Evolutionary conservation across 2,329 filamentous ascomycete species (phyloP).

Genomic region (Fusarium piperis): DNA sequence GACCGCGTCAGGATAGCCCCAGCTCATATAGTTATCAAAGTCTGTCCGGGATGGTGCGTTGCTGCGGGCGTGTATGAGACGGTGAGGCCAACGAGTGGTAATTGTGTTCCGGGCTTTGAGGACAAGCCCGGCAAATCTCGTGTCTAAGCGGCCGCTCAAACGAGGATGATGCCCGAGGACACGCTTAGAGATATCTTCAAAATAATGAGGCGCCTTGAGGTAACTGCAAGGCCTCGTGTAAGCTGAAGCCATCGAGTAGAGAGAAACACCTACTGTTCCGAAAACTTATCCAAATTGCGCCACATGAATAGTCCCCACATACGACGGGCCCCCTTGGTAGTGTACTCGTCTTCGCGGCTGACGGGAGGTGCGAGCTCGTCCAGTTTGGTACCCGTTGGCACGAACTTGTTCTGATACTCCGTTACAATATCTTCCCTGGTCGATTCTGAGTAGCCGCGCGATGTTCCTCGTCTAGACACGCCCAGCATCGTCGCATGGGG

Average conservation of each 20-base stretch:
- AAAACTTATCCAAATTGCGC: conserved; percentile 41
- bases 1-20: conserved; percentile 29
- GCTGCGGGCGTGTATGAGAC: conserved; percentile 20
- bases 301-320: conserved; percentile 33
- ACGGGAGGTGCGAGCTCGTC: conserved; percentile 35
- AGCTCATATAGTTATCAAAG: conserved; percentile 38
- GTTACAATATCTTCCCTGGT: neutral
- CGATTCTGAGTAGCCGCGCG: neutral
- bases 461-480: conserved; percentile 9
- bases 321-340: conserved; percentile 20
- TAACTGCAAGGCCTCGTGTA: neutral
- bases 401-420: conserved; percentile 10
- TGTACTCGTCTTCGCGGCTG: neutral
- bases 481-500: conserved; percentile 39
- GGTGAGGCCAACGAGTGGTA: conserved; percentile 36
- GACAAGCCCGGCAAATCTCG: conserved; percentile 30
- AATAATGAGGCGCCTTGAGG: conserved; percentile 5
- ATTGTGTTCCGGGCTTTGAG: conserved; percentile 34
- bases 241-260: neutral
- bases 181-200: neutral
- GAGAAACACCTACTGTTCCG: conserved; percentile 19
- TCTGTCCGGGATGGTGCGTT: conserved; percentile 17
- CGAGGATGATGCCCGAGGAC: neutral
- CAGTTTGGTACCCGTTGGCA: conserved; percentile 7
- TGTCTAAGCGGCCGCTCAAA: neutral